A percentile compares a stretch with the other conserved stretches of the same genome.
phyloP scores from a whole-genome alignment of 2,329 filamentous ascomycete genomes.

The Aspergillus ibericus region DNA sequence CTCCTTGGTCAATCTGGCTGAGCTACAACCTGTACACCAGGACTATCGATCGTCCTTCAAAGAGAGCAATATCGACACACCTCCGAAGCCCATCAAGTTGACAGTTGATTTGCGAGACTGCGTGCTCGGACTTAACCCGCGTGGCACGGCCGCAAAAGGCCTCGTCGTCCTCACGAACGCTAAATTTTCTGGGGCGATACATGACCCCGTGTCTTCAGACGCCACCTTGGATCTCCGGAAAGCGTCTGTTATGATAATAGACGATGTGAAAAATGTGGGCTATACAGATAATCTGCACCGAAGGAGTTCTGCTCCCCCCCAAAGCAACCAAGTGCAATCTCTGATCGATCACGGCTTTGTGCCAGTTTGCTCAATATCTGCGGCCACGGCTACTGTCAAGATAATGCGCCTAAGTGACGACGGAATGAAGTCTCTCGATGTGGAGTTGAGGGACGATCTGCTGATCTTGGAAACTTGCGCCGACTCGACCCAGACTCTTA shows the following conservation, averaged over 20 bases:
- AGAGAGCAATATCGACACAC: constrained; percentile 20
- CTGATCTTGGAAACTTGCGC: constrained; percentile 92
- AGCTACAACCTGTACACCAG: constrained; percentile 45
- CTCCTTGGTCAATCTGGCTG: constrained; percentile 75
- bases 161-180: constrained; percentile 77
- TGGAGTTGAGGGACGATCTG: constrained; percentile 82
- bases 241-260: constrained; percentile 78
- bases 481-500: constrained; percentile 91
- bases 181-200: constrained; percentile 66
- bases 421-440: constrained; percentile 67
- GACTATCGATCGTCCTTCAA: constrained; percentile 17
- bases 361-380: constrained; percentile 81
- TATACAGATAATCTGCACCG: constrained; percentile 35
- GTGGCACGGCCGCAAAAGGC: constrained; percentile 71
- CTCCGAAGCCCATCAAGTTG: constrained; percentile 54
- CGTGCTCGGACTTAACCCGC: constrained; percentile 79
- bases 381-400: constrained; percentile 68
- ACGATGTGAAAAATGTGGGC: constrained; percentile 62
- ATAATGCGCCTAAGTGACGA: constrained; percentile 58
- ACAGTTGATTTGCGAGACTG: constrained; percentile 74
- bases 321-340: constrained; percentile 49
- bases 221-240: constrained; percentile 71
- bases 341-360: constrained; percentile 72
- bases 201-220: constrained; percentile 64
- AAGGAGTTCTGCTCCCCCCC: constrained; percentile 25